Base-by-base conservation (phyloP, 805 yeast species). In the Pichia thaimueangensis region DNA sequence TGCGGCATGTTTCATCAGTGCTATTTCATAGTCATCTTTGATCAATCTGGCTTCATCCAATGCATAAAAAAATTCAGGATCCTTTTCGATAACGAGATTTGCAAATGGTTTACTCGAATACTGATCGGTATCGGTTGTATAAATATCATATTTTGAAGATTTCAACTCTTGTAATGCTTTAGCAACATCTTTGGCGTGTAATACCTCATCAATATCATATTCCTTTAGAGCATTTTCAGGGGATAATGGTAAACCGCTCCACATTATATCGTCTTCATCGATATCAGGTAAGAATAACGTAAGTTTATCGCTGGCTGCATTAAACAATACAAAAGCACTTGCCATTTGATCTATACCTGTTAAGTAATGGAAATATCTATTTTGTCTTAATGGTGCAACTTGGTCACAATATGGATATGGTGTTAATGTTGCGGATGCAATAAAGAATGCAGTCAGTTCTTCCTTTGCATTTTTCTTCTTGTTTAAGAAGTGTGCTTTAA, bases 221-320 rank as follows among this genome's bases (percentile, higher is more conserved):
- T 69, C 71, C 17, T 67, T 58, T 37, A 61, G 41, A 0, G 96
- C 96, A 16, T 82, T 80, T 36, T 81, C 80, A 3, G 71, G 49
- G 30, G 76, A 66, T 40, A 86, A 49, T 5, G 98, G 98, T 62
- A 82, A 57, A 0, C 98, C 98, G 45, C 93, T 81, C 98, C 98
- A 91, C 87, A 93, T 83, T 32, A 91, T 83, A 57, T 86, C 96
- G 34, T 93, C 97, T 33, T 73, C 65, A 56, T 88, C 96, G 30
- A 91, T 70, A 41, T 83, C 75, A 1, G 97, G 97, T 39, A 93
- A 68, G 56, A 83, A 91, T 21, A 91, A 65, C 0, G 80, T 77
- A 47, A 87, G 68, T 41, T 76, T 70, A 34, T 81, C 86, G 6
- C 61, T 51, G 3, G 51, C 56, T 30, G 79, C 55, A 37, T 76